Conservation (phyloP, 495 filamentous ascomycete genomes). For the Podospora fimiseda region DNA sequence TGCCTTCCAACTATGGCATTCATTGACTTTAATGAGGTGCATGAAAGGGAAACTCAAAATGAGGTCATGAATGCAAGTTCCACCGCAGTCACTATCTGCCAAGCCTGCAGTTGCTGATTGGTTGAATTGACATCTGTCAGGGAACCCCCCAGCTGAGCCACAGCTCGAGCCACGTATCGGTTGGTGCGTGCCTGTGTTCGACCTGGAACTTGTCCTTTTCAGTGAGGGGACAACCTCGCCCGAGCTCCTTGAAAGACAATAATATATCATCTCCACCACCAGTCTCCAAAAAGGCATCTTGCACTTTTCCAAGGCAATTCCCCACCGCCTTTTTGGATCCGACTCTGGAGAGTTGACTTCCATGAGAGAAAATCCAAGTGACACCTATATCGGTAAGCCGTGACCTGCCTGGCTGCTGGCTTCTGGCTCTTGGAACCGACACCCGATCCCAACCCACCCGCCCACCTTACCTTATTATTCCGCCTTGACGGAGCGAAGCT, state of each 20-base stretch:
- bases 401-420: background rate
- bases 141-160: conserved; percentile 10
- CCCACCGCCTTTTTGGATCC: background rate
- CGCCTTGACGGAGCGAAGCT: too few relatives aligned
- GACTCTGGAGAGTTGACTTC: background rate
- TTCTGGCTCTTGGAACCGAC: background rate
- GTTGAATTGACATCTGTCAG: background rate
- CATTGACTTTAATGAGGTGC: too few relatives aligned
- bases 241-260: conserved; percentile 15
- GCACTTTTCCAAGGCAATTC: background rate
- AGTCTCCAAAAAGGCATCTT: conserved; percentile 1
- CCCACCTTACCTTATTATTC: too few relatives aligned
- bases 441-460: background rate
- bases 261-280: conserved; percentile 9
- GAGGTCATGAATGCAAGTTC: background rate
- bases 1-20: background rate
- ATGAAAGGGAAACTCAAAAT: background rate
- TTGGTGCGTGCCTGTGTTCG: conserved; percentile 6
- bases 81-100: background rate
- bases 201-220: conserved; percentile 33
- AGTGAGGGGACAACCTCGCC: conserved; percentile 21
- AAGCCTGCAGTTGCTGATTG: background rate
- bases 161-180: conserved; percentile 15
- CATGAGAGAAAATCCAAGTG: background rate
- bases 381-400: background rate